Conservation (phyloP, 306 rosid genomes). For the Cucurbita pepo region DNA sequence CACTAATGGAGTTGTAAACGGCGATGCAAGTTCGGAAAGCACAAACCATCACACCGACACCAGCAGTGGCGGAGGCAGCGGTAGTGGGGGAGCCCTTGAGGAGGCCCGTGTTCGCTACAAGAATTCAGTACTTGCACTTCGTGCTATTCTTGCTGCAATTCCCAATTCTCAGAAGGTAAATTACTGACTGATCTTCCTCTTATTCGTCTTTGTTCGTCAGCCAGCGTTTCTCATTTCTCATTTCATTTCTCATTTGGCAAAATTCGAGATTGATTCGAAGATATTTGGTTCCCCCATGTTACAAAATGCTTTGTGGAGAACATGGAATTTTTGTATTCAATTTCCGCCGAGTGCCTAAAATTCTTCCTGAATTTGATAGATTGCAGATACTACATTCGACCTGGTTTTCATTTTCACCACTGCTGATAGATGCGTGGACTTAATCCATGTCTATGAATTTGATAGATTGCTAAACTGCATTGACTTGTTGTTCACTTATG, state of each 20-base stretch:
- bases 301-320: not conserved
- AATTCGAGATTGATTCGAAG: not conserved
- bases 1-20: constrained; percentile 28
- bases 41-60: constrained; percentile 28
- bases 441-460: not conserved
- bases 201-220: not conserved
- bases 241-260: not conserved
- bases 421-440: not conserved
- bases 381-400: not conserved
- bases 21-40: constrained; percentile 50
- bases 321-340: not conserved
- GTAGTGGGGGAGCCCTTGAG: constrained; percentile 61
- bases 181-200: not conserved
- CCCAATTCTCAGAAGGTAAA: constrained; percentile 62
- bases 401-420: not conserved
- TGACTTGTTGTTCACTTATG: not conserved
- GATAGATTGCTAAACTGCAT: not conserved
- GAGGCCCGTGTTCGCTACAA: constrained; percentile 72
- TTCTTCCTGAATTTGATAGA: not conserved
- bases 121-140: constrained; percentile 57
- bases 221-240: not conserved
- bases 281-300: not conserved
- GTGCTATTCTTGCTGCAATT: constrained; percentile 50
- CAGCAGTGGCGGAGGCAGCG: constrained; percentile 19
- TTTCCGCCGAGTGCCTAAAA: not conserved